Conservation (phyloP, 78 protist genomes). For the Guillardia theta region DNA sequence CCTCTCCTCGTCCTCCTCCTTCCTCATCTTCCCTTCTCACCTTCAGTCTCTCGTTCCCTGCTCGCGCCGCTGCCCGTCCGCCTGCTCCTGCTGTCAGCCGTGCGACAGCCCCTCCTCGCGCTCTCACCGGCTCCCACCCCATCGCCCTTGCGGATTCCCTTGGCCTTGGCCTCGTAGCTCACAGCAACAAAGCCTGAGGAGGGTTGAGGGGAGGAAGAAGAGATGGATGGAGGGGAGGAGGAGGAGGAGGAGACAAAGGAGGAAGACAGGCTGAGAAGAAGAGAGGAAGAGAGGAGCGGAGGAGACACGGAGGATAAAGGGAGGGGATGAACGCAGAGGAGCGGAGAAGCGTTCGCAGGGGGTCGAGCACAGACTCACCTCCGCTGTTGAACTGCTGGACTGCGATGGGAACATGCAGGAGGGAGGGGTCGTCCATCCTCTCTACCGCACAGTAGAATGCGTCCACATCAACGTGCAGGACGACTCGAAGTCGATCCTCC, state of each 20-base stretch:
- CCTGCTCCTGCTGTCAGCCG: background rate
- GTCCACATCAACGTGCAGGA: slow-evolving; percentile 47
- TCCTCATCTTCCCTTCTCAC: too few species aligned
- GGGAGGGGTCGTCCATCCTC: background rate
- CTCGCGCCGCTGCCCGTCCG: too few species aligned
- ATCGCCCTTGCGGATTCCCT: background rate
- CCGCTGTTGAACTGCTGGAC: slow-evolving; percentile 46
- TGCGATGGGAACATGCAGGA: slow-evolving; percentile 33
- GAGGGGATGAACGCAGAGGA: background rate
- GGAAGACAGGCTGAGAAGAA: too few species aligned
- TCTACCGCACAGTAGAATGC: slow-evolving; percentile 48
- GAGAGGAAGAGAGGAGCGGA: background rate
- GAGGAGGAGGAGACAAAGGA: too few species aligned
- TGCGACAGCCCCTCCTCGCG: background rate
- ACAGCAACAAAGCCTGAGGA: background rate
- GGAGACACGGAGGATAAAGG: background rate
- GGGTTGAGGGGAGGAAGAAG: too few species aligned
- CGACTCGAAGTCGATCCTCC: background rate
- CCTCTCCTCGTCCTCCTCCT: too few species aligned
- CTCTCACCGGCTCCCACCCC: background rate
- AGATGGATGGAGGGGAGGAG: too few species aligned
- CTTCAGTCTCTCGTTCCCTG: background rate
- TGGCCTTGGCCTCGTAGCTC: background rate
- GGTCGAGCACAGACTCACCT: background rate
- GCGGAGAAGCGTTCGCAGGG: background rate